Evolutionary conservation across 1,284 basidiomycete genomes (phyloP).

Genomic region (Trametes sp.): DNA sequence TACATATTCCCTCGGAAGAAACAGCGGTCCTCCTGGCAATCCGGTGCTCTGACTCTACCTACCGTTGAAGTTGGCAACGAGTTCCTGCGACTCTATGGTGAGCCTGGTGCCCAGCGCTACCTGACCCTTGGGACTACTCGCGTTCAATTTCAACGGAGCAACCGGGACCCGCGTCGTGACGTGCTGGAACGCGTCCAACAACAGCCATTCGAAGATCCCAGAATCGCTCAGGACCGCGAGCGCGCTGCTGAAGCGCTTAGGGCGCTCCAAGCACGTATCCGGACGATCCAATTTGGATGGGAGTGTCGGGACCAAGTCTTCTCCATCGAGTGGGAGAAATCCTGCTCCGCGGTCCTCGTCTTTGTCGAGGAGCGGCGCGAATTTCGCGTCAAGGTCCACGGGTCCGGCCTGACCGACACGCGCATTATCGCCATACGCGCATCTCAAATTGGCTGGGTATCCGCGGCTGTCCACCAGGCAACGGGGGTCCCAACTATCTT

Average conservation of each 20-base stretch:
- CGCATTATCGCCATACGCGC: conserved; percentile 54
- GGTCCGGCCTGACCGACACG: conserved; percentile 20
- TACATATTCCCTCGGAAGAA: conserved; percentile 32
- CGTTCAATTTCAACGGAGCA: conserved; percentile 51
- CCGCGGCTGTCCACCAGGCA: conserved; percentile 41
- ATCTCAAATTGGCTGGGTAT: conserved; percentile 50
- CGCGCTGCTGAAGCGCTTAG: conserved; percentile 41
- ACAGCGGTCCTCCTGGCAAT: conserved; percentile 44
- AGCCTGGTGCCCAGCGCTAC: conserved; percentile 20
- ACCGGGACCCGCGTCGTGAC: conserved; percentile 40
- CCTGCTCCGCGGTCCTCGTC: conserved; percentile 37
- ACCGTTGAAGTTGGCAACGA: conserved; percentile 43
- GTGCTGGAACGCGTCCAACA: conserved; percentile 51
- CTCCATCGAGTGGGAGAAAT: conserved; percentile 63
- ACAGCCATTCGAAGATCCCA: conserved; percentile 56
- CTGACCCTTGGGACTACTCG: conserved; percentile 42
- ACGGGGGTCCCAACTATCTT: conserved; percentile 46
- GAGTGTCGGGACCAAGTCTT: conserved; percentile 59
- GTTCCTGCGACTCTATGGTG: conserved; percentile 58
- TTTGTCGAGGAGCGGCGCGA: conserved; percentile 57
- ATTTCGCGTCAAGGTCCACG: conserved; percentile 48
- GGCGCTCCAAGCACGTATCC: conserved; percentile 41
- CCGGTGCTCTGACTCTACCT: conserved; percentile 59
- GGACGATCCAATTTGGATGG: conserved; percentile 59
- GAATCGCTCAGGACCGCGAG: conserved; percentile 39